Evolutionary conservation across 208 protist genomes (phyloP).

Genomic region (Tritrichomonas musculus): DNA sequence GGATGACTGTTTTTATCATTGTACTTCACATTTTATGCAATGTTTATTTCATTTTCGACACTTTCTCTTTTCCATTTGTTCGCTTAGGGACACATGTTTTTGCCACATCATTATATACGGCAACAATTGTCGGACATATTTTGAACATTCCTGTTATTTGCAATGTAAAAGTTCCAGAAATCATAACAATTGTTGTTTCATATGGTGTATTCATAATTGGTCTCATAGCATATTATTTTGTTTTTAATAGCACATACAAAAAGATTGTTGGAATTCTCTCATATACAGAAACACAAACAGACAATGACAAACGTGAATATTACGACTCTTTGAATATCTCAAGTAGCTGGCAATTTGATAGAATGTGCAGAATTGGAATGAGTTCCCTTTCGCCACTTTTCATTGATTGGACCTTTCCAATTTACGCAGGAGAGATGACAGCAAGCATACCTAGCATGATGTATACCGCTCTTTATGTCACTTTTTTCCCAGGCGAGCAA

Average conservation of each 20-base stretch:
- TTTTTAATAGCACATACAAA: neutral
- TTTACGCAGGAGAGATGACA: neutral
- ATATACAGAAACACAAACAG: neutral
- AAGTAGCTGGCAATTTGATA: neutral
- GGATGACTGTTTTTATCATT: too few relatives aligned
- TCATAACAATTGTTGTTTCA: neutral
- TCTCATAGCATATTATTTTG: neutral
- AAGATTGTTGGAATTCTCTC: neutral
- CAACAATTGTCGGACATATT: neutral
- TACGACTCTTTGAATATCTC: neutral
- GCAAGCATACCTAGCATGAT: neutral
- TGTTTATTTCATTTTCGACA: too few relatives aligned
- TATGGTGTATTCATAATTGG: neutral
- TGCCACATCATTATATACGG: neutral
- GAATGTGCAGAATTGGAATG: neutral
- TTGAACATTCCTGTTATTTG: neutral
- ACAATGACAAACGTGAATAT: neutral
- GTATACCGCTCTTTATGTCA: neutral
- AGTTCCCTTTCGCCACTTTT: neutral
- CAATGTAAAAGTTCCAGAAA: neutral
- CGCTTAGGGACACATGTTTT: neutral
- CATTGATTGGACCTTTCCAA: neutral
- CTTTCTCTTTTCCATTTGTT: neutral
- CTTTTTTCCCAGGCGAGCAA: neutral
- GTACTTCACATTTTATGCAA: too few relatives aligned